Evolutionary conservation across 257 asterid genomes (phyloP).

Genomic region (Nicotiana benthamiana): DNA sequence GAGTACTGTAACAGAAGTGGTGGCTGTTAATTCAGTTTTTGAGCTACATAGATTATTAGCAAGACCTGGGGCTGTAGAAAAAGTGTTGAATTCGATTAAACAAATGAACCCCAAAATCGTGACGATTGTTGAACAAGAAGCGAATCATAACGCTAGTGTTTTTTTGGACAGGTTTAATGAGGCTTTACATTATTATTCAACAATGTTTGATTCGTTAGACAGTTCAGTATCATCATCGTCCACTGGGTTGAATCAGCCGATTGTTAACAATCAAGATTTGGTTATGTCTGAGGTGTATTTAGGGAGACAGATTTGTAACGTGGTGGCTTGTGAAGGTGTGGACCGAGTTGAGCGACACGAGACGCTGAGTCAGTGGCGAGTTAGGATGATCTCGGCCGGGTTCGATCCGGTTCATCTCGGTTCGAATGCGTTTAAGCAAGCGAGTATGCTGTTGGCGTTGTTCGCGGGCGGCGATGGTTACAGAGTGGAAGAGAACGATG

Average conservation of each 20-base stretch:
- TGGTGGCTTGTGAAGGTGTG: constrained; percentile 72
- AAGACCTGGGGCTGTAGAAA: constrained; percentile 45
- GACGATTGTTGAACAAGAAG: no score
- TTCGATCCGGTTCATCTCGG: constrained; percentile 67
- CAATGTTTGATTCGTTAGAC: constrained; percentile 89
- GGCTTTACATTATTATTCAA: no score
- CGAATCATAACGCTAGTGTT: no score
- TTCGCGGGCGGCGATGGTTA: constrained; percentile 80
- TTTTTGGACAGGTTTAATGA: constrained; percentile 84
- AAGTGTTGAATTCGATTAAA: constrained; percentile 45
- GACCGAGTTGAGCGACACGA: constrained; percentile 85
- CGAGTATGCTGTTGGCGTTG: constrained; percentile 65
- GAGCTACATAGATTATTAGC: constrained; percentile 60
- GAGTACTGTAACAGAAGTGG: constrained; percentile 31
- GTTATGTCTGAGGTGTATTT: constrained; percentile 73
- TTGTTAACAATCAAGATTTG: constrained; percentile 35
- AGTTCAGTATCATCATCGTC: constrained; percentile 8
- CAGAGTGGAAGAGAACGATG: constrained; percentile 70
- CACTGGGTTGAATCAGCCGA: constrained; percentile 36
- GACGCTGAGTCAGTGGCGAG: constrained; percentile 66
- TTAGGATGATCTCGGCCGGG: constrained; percentile 49
- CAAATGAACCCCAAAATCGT: constrained; percentile 55
- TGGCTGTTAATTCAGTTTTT: constrained; percentile 76
- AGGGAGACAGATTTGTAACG: constrained; percentile 82
- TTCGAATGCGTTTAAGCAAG: constrained; percentile 84